phyloP scores from a whole-genome alignment of 1,284 basidiomycete genomes.

The Ganoderma multipileum region DNA sequence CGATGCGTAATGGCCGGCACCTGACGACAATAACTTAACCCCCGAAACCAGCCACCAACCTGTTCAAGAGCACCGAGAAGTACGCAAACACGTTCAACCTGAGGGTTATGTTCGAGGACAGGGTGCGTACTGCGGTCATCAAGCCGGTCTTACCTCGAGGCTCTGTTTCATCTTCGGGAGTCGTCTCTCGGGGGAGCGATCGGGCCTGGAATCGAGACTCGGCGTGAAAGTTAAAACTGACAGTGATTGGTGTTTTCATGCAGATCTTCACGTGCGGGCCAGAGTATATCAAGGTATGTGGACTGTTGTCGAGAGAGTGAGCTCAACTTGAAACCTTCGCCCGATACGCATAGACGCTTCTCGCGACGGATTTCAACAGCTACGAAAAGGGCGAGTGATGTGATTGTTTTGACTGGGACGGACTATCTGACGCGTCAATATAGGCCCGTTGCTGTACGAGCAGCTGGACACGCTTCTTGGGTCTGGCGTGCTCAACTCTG shows the following conservation, averaged over 20 bases:
- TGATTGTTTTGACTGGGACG: neutral
- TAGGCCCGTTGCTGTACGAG: conserved; percentile 26
- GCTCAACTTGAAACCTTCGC: no score
- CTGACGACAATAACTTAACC: no score
- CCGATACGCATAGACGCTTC: conserved; percentile 29
- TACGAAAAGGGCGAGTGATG: conserved; percentile 37
- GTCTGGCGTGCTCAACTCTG: conserved; percentile 47
- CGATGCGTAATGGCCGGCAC: no score
- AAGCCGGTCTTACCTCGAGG: neutral
- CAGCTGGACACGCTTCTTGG: conserved; percentile 40
- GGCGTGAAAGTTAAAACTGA: neutral
- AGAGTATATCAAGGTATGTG: conserved; percentile 38
- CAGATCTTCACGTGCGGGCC: conserved; percentile 41
- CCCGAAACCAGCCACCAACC: conserved; percentile 26
- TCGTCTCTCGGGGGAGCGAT: neutral
- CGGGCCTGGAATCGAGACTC: neutral
- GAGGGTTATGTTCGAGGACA: conserved; percentile 33
- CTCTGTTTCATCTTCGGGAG: neutral
- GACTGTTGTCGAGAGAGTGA: neutral
- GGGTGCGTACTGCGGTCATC: conserved; percentile 26
- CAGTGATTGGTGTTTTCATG: neutral
- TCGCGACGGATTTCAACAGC: conserved; percentile 40
- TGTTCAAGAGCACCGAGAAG: conserved; percentile 26
- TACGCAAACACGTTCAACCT: conserved; percentile 35
- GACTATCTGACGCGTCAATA: neutral